Evolutionary conservation across 495 filamentous ascomycete species (phyloP), one percentile per base, ranked within the genome.

Genomic region (Xanthoparmelia taractica): DNA sequence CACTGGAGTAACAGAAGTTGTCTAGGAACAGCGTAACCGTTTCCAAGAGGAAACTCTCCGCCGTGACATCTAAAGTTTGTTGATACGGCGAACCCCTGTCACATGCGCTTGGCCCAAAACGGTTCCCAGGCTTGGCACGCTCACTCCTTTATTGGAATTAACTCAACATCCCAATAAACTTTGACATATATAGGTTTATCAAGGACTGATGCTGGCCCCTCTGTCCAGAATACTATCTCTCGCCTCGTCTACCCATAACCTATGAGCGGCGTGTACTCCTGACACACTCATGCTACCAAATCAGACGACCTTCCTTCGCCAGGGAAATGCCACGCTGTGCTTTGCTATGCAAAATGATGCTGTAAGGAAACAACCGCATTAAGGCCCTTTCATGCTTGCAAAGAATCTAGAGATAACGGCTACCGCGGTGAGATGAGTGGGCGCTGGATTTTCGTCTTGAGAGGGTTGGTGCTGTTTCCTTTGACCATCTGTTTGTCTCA

Each of bases 361-460:
- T 56, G 50, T n/a, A 29, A 40, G 34, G 25, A 63, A 31, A 47
- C 23, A 52, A 63, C 17, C 11, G 11, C 40, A 43, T 40, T 10
- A n/a, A 8, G n/a, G 20, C 43, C 55, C 58, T n/a, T 47, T 4
- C 45, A 63, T 48, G 33, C 61, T 50, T 40, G 48, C 48, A 52
- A 29, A 54, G 29, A 18, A 33, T 55, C 48, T 41, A 50, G 43
- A 50, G 27, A 36, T 23, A 36, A 58, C 55, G 61, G 40, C 54
- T 41, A 20, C 31, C 31, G 37, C 57, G 65, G 40, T 59, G 57
- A 34, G 66, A 65, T 27, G 63, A 65, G 8, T 63, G 63, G n/a
- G 66, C 65, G 63, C 66, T 68, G 59, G 65, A 57, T 66, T 64
- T 58, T 50, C 66, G 64, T 40, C 66, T 65, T 10, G 60, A n/a